Evolutionary conservation across 2,329 filamentous ascomycete genomes (phyloP), one percentile per base, ranked within the genome.

Genomic region (Aspergillus sojae): DNA sequence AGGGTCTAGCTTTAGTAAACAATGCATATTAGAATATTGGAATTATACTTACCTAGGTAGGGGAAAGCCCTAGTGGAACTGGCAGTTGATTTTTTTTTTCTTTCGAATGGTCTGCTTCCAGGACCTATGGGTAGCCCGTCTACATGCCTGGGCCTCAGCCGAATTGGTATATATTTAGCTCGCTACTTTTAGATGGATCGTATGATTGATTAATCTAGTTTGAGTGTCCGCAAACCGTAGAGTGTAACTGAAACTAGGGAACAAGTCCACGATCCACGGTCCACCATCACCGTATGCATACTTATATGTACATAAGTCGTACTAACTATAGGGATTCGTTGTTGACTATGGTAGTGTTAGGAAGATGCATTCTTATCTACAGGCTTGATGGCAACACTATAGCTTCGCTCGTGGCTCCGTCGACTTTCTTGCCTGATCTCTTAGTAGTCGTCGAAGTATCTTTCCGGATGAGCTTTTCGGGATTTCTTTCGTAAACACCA

Each of bases 401-500:
- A 68, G n/a, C 39, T 63, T 64, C n/a, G 41, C 64, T 26, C 43
- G 34, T 52, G 26, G 32, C 30, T 30, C 32, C 9, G 30, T 34
- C 23, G 52, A 46, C 14, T 53, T 61, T 14, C 50, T 66, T 32
- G 54, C 64, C 21, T 61, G 58, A 11, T 68, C 59, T 14, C 62
- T 62, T 52, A 66, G 41, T 5, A 64, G 46, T 14, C 64, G 56
- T 41, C 64, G 64, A n/a, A 67, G 60, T 56, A 63, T 65, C 53
- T 67, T 67, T 2, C 66, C 64, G 16, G 65, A 64, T 30, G 59
- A 48, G 23, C 60, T 67, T 23, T 67, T 67, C 11, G 64, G 65
- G 26, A 67, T 66, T 39, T 61, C 65, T 9, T 64, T 41, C 5
- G 65, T 43, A 30, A 67, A 67, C 5, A 64, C 53, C 7, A 66